A percentile compares a stretch with the other conserved stretches of the same genome.
phyloP scores from a whole-genome alignment of 2,329 filamentous ascomycete genomes.

The Ophiosphaerella herpotricha region DNA sequence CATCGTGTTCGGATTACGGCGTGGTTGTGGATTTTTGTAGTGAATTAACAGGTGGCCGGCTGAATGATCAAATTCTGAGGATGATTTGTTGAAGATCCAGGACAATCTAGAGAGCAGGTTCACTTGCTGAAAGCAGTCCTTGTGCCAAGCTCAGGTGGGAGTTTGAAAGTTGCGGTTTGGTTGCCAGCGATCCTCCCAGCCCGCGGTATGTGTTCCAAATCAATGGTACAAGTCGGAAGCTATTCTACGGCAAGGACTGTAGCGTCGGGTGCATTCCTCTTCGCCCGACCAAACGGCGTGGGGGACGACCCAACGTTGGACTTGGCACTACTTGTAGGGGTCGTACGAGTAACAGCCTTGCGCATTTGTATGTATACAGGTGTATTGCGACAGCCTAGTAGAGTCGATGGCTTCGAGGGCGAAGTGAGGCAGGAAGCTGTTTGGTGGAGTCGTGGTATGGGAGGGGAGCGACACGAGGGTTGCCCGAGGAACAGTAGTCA shows the following conservation, averaged over 20 bases:
- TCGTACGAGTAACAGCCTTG: background rate
- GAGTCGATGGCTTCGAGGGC: background rate
- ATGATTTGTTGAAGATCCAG: background rate
- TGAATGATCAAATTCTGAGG: background rate
- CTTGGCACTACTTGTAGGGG: no score
- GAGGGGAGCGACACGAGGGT: constrained; percentile 23
- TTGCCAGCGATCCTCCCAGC: background rate
- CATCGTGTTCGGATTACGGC: constrained; percentile 15
- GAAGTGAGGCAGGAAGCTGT: constrained; percentile 25
- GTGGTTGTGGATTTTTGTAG: background rate
- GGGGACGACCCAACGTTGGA: no score
- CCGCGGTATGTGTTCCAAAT: constrained; percentile 19
- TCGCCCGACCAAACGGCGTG: background rate
- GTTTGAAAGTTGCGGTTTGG: background rate
- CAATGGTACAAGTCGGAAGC: constrained; percentile 18
- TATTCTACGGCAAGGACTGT: background rate
- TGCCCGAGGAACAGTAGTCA: constrained; percentile 23
- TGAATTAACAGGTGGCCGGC: background rate
- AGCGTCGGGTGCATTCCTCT: background rate
- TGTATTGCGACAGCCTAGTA: constrained; percentile 2
- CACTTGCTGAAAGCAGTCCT: background rate
- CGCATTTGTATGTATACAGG: background rate
- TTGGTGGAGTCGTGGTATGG: constrained; percentile 8
- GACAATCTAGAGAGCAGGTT: no score
- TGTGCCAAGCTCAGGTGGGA: background rate